Base-by-base conservation (phyloP, 1,284 basidiomycete genomes). In the Ceratobasidium sp. region DNA sequence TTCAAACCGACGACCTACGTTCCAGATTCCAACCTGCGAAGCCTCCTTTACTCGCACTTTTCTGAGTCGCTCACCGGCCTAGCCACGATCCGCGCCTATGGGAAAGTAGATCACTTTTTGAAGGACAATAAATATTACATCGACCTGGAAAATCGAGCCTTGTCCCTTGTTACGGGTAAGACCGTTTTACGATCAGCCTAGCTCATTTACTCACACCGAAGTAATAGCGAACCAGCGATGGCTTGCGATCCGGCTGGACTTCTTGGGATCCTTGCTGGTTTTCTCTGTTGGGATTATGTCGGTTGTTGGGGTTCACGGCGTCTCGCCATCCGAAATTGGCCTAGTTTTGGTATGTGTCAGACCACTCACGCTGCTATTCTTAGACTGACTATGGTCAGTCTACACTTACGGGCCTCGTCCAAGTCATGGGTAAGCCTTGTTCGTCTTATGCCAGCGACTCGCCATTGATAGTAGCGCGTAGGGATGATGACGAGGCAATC, bases 181-280 rank as follows among this genome's bases (percentile, higher is more conserved):
- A 6, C 10, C 45, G 45, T 47, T 20, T 22, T 47, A 42, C 22
- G 79, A 31, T 7, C 62, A 45, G 43, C 76, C n/a, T 80, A 4
- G 76, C 75, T 45, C 75, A 80, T 29, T 77, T 86, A 78, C 85
- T 75, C 60, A 80, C 69, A 69, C 40, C 27, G 49, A 67, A 27
- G 8, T 34, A 42, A 43, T 20, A 68, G 65, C 65, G n/a, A 57
- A 56, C 35, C 54, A 75, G 45, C 78, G 90, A 72, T 93, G 91
- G 90, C 84, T 94, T n/a, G 86, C 89, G 12, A 83, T 92, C 40
- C 83, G 91, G n/a, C 82, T 94, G 1, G 91, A 92, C 74, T 86
- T 88, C 72, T 82, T 90, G 49, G 91, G 91, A 17, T 86, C 84
- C 0, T 75, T 86, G 52, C 78, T 93, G 72, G 84, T 87, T 1